These are phyloP conservation scores for Hanseniaspora pseudoguilliermondii DNA, from an alignment of 805 yeast genomes.

Conservation along the genomic window DNA sequence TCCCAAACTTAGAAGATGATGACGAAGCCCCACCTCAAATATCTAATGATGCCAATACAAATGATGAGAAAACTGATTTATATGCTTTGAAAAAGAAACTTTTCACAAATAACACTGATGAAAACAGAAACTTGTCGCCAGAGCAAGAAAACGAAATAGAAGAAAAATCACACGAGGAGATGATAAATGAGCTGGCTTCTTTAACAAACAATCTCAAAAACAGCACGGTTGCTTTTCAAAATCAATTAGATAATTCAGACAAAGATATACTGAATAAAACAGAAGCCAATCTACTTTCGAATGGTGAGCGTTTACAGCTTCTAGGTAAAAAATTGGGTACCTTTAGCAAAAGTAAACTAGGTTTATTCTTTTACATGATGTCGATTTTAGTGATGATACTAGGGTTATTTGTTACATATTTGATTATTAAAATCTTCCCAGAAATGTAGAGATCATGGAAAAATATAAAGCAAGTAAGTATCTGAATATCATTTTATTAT, in stretches of 20 bases:
- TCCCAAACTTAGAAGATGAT: background rate
- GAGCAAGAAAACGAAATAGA: conserved; percentile 9
- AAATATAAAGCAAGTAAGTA: too few species aligned
- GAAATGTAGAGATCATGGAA: conserved; percentile 21
- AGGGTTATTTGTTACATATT: conserved; percentile 26
- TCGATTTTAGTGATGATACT: conserved; percentile 21
- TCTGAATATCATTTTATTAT: too few species aligned
- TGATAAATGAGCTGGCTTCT: conserved; percentile 30
- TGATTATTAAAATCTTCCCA: conserved; percentile 30
- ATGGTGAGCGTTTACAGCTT: conserved; percentile 10
- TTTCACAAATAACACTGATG: background rate
- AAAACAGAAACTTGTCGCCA: background rate
- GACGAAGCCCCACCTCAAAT: background rate
- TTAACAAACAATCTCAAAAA: conserved; percentile 29
- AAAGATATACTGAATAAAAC: conserved; percentile 31
- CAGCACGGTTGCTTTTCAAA: conserved; percentile 32
- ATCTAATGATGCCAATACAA: too few species aligned
- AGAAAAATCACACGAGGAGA: conserved; percentile 24
- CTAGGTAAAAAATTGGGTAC: conserved; percentile 24
- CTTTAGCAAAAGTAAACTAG: conserved; percentile 24
- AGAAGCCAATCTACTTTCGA: conserved; percentile 29
- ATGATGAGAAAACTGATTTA: background rate
- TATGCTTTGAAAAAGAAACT: conserved; percentile 3
- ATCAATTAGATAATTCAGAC: conserved; percentile 29
- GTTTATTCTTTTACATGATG: conserved; percentile 24